These are phyloP conservation scores for Neoscytalidium dimidiatum DNA, from an alignment of 2,329 filamentous ascomycete genomes.

Conservation along the genomic window DNA sequence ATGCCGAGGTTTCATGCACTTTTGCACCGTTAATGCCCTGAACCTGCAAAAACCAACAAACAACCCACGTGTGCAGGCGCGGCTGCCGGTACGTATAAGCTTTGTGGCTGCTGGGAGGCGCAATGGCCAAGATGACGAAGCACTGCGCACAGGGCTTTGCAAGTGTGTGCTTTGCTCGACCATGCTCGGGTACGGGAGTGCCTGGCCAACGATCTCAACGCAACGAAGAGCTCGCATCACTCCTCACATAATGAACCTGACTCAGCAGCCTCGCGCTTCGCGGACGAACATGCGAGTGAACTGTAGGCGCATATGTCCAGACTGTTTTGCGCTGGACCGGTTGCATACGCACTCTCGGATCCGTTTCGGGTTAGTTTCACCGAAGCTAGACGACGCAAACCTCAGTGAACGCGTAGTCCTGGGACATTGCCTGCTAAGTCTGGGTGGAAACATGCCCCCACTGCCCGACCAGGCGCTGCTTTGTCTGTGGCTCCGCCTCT, in stretches of 20 bases:
- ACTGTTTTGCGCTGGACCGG: background rate
- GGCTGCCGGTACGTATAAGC: background rate
- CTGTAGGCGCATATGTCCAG: too few species aligned
- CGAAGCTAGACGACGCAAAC: conserved; percentile 8
- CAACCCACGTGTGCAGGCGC: background rate
- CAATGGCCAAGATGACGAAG: conserved; percentile 7
- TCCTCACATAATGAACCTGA: too few species aligned
- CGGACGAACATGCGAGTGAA: background rate
- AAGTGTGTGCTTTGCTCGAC: background rate
- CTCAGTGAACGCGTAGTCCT: conserved; percentile 11
- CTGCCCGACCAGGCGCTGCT: background rate
- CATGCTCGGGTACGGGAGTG: background rate
- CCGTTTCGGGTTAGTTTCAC: conserved; percentile 6
- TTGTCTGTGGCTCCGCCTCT: background rate
- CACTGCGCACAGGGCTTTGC: background rate
- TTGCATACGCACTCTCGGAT: background rate
- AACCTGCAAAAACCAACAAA: background rate
- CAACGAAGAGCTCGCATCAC: background rate
- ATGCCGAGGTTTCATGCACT: too few species aligned
- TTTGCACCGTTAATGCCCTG: too few species aligned
- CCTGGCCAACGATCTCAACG: background rate
- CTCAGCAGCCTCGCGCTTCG: background rate
- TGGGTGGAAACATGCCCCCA: background rate
- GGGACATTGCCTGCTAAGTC: background rate
- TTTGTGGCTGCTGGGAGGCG: background rate